phyloP scores from a whole-genome alignment of 78 protist species.

The Creolimax fragrantissima region DNA sequence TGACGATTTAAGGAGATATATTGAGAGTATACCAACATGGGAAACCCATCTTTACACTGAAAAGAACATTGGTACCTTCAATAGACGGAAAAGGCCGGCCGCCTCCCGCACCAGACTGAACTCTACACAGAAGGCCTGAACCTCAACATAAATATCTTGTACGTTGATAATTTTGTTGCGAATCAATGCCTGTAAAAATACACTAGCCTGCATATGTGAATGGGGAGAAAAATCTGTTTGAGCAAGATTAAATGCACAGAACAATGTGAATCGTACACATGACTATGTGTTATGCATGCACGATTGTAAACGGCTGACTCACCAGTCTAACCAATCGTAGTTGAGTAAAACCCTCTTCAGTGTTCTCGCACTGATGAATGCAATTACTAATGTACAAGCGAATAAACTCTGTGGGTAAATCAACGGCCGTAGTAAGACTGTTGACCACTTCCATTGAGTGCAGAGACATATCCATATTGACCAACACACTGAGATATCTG shows the following conservation, averaged over 20 bases:
- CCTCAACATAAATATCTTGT: conserved; percentile 41
- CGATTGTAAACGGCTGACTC: background rate
- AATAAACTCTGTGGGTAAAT: conserved; percentile 69
- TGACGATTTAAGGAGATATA: too few species aligned
- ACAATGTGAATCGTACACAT: background rate
- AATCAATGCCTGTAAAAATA: conserved; percentile 74
- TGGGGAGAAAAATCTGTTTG: background rate
- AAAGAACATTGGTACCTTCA: conserved; percentile 12
- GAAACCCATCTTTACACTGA: too few species aligned
- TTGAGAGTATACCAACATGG: too few species aligned
- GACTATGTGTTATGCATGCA: background rate
- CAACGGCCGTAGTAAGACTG: conserved; percentile 69
- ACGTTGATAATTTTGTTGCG: conserved; percentile 71
- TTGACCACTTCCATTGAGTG: conserved; percentile 88
- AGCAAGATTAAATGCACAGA: background rate
- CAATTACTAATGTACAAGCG: conserved; percentile 79
- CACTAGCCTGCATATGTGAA: conserved; percentile 55
- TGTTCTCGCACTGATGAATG: conserved; percentile 60
- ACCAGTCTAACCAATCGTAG: conserved; percentile 65
- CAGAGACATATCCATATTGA: conserved; percentile 45
- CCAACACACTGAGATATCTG: conserved; percentile 57
- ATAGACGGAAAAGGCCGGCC: conserved; percentile 30
- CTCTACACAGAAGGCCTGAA: conserved; percentile 66
- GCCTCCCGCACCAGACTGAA: conserved; percentile 41
- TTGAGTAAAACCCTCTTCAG: conserved; percentile 61